Evolutionary conservation across 2,329 filamentous ascomycete genomes (phyloP), one percentile per base, ranked within the genome.

Genomic region (Chlorencoelia australis): DNA sequence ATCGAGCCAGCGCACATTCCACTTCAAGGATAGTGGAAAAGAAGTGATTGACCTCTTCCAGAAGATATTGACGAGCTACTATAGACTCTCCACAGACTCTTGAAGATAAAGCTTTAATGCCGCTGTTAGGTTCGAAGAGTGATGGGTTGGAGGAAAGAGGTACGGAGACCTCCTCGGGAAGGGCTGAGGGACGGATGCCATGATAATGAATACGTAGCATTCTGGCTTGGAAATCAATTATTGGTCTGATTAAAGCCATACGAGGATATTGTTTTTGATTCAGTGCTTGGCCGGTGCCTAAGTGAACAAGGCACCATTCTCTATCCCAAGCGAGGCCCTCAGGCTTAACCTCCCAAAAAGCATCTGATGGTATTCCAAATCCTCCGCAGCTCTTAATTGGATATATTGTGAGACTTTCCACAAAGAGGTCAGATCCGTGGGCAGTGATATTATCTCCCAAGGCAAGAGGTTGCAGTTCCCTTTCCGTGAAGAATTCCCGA

Each of bases 321-420:
- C 91, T 73, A 57, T 98, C 91, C 87, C 89, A 96, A 7, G 79
- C 82, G 2, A 98, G 66, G 0, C 91, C 91, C 61, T 95, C 87
- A 6, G 72, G 67, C 37, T 73, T 75, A 14, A 96, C 69, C 49
- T 83, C 76, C 91, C 91, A 98, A 10, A 67, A 54, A 6, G 62
- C 63, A 2, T 65, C 69, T 1, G 61, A 43, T 1, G 86, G 80
- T 19, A 96, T 67, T 22, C 65, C 65, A 56, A 82, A 94, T 1
- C 83, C 83, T 11, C 78, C 83, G 51, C 91, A 96, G 55, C 87
- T 94, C 59, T 98, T 98, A 54, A 98, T 88, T 0, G 91, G 91
- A 53, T 87, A 98, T 1, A 96, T 73, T 1, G 69, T 75, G 11
- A 88, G 69, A 35, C 66, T 67, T 43, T 81, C 73, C n/a, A 86